Conservation (phyloP, 768 basidiomycete genomes). For the Rhodosporidiobolus sp. region DNA sequence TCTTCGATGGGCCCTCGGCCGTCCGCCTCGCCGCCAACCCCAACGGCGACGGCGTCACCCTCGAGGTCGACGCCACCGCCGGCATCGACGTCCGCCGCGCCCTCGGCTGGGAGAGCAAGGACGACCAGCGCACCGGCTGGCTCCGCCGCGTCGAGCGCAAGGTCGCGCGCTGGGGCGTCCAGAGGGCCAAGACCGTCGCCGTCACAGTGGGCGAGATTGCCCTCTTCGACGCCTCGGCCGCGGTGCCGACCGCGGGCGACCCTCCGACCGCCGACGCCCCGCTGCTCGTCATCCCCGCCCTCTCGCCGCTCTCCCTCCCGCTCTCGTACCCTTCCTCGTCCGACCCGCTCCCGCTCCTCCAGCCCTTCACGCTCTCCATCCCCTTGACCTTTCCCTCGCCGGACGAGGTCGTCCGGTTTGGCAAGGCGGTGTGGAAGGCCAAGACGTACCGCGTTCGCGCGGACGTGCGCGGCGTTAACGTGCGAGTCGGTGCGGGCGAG, state of each 20-base stretch:
- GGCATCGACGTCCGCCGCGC: slow-evolving; percentile 35
- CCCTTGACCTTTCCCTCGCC: slow-evolving; percentile 29
- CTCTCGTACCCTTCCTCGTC: slow-evolving; percentile 31
- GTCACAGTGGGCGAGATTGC: slow-evolving; percentile 17
- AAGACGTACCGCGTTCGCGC: slow-evolving; percentile 13
- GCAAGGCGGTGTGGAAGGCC: slow-evolving; percentile 4
- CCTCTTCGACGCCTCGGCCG: slow-evolving; percentile 1
- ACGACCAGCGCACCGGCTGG: slow-evolving; percentile 20
- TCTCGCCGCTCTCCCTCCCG: slow-evolving; percentile 24
- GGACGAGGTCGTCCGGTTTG: slow-evolving; percentile 7
- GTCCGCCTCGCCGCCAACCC: slow-evolving; percentile 7
- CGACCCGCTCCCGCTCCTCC: slow-evolving; percentile 10
- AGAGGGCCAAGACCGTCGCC: slow-evolving; percentile 6
- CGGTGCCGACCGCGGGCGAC: too few relatives aligned
- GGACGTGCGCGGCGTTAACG: neutral
- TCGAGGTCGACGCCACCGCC: slow-evolving; percentile 27
- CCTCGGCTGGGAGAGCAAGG: slow-evolving; percentile 32
- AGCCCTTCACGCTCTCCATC: slow-evolving; percentile 20
- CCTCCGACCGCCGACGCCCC: neutral
- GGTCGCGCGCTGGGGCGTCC: slow-evolving; percentile 26
- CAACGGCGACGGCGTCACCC: neutral
- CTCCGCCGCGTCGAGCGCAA: slow-evolving; percentile 8
- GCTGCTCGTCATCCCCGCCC: slow-evolving; percentile 17
- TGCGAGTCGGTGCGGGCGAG: neutral
- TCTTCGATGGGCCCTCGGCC: slow-evolving; percentile 22